Conservation (phyloP, 805 yeast genomes). For the Candida orba region DNA sequence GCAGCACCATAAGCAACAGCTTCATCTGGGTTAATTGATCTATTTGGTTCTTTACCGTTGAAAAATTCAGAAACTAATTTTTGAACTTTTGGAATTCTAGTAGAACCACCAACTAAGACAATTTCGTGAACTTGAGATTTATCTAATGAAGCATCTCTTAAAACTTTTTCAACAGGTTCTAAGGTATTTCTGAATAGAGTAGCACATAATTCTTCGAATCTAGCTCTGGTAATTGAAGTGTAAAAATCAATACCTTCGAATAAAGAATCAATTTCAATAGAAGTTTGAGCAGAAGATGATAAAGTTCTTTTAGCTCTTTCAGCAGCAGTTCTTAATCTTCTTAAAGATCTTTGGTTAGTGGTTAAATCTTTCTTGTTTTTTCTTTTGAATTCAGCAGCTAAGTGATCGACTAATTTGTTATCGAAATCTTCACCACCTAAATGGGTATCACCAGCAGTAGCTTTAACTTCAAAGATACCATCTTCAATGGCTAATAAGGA, state of each 20-base stretch:
- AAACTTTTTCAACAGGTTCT: constrained; percentile 93
- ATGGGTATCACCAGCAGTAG: constrained; percentile 46
- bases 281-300: constrained; percentile 92
- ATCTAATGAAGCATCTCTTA: constrained; percentile 84
- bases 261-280: constrained; percentile 90
- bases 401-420: constrained; percentile 88
- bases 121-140: constrained; percentile 87
- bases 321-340: constrained; percentile 97
- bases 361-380: constrained; percentile 92
- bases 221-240: constrained; percentile 93
- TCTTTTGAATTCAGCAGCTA: constrained; percentile 91
- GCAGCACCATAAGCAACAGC: constrained; percentile 99
- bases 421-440: constrained; percentile 75
- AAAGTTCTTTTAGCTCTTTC: constrained; percentile 98
- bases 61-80: constrained; percentile 93
- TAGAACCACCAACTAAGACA: constrained; percentile 95
- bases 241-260: constrained; percentile 95
- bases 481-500: constrained; percentile 86
- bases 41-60: constrained; percentile 96
- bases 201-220: constrained; percentile 94
- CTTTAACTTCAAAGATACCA: constrained; percentile 94
- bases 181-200: constrained; percentile 89
- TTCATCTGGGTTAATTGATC: constrained; percentile 96
- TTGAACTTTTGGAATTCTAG: constrained; percentile 96
- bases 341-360: constrained; percentile 87